These are phyloP conservation scores for Candida lessepsii DNA, from an alignment of 805 yeast species.

Conservation along the genomic window DNA sequence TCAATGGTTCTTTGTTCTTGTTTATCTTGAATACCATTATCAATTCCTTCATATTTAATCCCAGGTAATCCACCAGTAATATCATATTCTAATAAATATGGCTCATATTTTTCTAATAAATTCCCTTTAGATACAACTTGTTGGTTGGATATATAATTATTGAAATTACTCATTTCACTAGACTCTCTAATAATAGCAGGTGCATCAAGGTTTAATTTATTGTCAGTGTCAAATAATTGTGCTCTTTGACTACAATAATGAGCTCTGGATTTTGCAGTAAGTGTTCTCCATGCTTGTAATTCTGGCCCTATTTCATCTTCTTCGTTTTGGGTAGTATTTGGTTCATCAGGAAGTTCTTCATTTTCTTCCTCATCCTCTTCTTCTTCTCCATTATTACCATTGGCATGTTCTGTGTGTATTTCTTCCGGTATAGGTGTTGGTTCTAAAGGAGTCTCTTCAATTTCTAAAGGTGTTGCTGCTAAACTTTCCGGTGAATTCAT, in stretches of 20 bases:
- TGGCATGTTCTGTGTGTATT: slow-evolving; percentile 14
- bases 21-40: slow-evolving; percentile 39
- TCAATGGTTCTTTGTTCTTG: slow-evolving; percentile 38
- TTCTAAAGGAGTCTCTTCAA: slow-evolving; percentile 12
- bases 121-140: slow-evolving; percentile 44
- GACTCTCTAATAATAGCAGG: slow-evolving; percentile 69
- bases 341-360: slow-evolving; percentile 43
- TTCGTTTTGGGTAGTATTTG: slow-evolving; percentile 41
- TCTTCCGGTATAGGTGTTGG: slow-evolving; percentile 10
- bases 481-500: slow-evolving; percentile 19
- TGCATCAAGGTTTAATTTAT: slow-evolving; percentile 60
- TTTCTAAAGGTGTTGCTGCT: slow-evolving; percentile 12
- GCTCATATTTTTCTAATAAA: slow-evolving; percentile 54
- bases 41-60: slow-evolving; percentile 51
- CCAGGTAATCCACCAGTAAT: slow-evolving; percentile 78
- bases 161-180: slow-evolving; percentile 62
- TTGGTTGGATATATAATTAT: slow-evolving; percentile 40
- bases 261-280: slow-evolving; percentile 77
- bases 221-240: slow-evolving; percentile 51
- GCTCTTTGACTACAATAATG: slow-evolving; percentile 70
- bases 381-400: slow-evolving; percentile 22
- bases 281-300: slow-evolving; percentile 76
- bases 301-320: slow-evolving; percentile 76
- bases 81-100: slow-evolving; percentile 80
- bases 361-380: slow-evolving; percentile 37